phyloP scores from a whole-genome alignment of 495 filamentous ascomycete species.

The Aspergillus egyptiacus region DNA sequence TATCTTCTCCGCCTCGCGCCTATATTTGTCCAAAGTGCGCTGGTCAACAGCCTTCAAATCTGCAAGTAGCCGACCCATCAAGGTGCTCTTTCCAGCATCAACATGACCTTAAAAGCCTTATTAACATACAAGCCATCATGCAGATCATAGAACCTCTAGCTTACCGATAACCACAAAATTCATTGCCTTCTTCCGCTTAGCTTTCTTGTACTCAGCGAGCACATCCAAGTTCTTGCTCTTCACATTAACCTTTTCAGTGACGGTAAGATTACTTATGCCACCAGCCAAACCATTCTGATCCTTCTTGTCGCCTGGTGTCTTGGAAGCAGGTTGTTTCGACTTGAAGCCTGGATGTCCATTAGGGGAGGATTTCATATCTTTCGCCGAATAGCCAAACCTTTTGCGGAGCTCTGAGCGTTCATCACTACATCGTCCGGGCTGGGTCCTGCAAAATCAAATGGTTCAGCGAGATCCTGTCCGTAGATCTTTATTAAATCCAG shows the following conservation, averaged over 20 bases:
- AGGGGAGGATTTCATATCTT: constrained; percentile 35
- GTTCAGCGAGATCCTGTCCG: constrained; percentile 43
- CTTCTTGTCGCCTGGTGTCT: constrained; percentile 39
- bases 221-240: constrained; percentile 88
- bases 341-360: constrained; percentile 44
- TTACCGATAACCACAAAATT: constrained; percentile 95
- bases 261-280: constrained; percentile 53
- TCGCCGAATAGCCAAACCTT: constrained; percentile 66
- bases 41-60: constrained; percentile 85
- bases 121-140: constrained; percentile 12
- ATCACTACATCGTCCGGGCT: constrained; percentile 91
- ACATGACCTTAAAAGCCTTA: constrained; percentile 73
- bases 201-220: constrained; percentile 69
- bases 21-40: constrained; percentile 79
- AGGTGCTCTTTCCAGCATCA: constrained; percentile 93
- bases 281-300: constrained; percentile 33
- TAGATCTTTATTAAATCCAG: constrained; percentile 50
- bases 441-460: constrained; percentile 72
- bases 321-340: constrained; percentile 39
- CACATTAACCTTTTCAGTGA: constrained; percentile 64
- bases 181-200: constrained; percentile 69
- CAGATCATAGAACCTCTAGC: constrained; percentile 11
- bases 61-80: constrained; percentile 91
- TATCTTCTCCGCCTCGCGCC: constrained; percentile 80
- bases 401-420: constrained; percentile 70